Percentiles rank a stretch among this genome's conserved stretches.
phyloP scores from a whole-genome alignment of 345 rosid genomes.

The Populus pruinosa region DNA sequence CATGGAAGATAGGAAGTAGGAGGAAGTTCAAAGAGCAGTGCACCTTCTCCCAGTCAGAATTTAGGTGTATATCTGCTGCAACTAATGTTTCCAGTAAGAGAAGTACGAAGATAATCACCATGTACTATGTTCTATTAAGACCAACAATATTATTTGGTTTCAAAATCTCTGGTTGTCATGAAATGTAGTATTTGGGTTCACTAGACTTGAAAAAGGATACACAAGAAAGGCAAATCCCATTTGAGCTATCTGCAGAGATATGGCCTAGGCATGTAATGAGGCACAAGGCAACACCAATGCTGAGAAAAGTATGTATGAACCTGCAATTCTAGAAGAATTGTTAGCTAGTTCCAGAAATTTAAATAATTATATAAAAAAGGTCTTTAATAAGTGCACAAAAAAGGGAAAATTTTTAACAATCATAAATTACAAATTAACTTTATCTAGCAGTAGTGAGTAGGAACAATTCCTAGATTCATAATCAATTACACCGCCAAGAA shows the following conservation, averaged over 20 bases:
- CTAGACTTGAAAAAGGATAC: slow-evolving; percentile 43
- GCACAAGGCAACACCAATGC: slow-evolving; percentile 40
- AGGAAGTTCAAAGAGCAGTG: neutral
- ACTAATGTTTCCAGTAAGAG: slow-evolving; percentile 37
- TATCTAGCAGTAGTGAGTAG: neutral
- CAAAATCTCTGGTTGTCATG: neutral
- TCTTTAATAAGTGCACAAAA: neutral
- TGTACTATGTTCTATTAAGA: slow-evolving; percentile 34
- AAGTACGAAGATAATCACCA: slow-evolving; percentile 34
- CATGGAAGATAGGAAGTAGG: neutral
- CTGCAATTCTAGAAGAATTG: slow-evolving; percentile 31
- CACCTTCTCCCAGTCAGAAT: slow-evolving; percentile 58
- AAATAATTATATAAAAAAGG: too few relatives aligned
- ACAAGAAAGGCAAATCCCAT: slow-evolving; percentile 45
- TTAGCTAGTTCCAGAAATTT: neutral
- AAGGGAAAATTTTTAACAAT: neutral
- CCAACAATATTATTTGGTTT: neutral
- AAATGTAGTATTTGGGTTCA: neutral
- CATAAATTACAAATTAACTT: neutral
- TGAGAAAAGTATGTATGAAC: slow-evolving; percentile 45
- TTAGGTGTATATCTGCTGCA: slow-evolving; percentile 45
- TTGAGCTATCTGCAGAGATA: slow-evolving; percentile 44
- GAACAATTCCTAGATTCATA: neutral
- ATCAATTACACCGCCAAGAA: neutral
- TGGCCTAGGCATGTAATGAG: slow-evolving; percentile 49